Evolutionary conservation across 2,329 filamentous ascomycete genomes (phyloP).

Genomic region (Chaetomiaceae sp.): DNA sequence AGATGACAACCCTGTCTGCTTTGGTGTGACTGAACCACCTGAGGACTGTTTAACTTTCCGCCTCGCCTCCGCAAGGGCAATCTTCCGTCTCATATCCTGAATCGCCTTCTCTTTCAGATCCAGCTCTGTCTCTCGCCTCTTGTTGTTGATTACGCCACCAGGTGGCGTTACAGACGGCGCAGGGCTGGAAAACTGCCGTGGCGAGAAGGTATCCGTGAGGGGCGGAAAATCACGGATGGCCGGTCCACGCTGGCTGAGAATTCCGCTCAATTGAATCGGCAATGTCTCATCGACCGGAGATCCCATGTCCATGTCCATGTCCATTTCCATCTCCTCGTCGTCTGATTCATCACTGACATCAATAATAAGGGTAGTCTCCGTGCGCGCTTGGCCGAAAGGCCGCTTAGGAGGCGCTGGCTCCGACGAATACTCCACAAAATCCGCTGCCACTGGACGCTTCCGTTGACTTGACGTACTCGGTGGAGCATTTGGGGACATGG

Average conservation of each 20-base stretch:
- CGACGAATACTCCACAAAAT: constrained; percentile 58
- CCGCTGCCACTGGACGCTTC: constrained; percentile 57
- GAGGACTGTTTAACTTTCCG: constrained; percentile 40
- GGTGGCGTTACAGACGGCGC: constrained; percentile 38
- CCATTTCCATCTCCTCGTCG: constrained; percentile 61
- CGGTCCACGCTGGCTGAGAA: constrained; percentile 33
- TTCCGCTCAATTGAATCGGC: constrained; percentile 31
- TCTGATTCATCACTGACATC: constrained; percentile 71
- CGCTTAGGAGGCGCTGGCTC: constrained; percentile 48
- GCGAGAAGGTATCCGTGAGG: constrained; percentile 35
- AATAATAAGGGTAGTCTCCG: constrained; percentile 67
- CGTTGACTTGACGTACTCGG: constrained; percentile 28
- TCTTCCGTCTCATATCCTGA: constrained; percentile 55
- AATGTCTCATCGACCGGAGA: constrained; percentile 44
- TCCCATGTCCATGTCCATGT: constrained; percentile 68
- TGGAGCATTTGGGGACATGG: constrained; percentile 20
- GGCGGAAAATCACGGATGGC: constrained; percentile 45
- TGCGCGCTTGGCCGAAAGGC: constrained; percentile 55
- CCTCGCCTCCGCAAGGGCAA: constrained; percentile 56
- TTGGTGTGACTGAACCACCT: constrained; percentile 30
- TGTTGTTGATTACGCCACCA: constrained; percentile 33
- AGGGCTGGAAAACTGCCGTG: constrained; percentile 40
- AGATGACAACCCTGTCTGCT: constrained; percentile 28
- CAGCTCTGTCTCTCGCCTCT: constrained; percentile 38
- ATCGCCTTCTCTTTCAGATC: constrained; percentile 54